Evolutionary conservation across 176 grass and related monocot genomes (phyloP), one percentile per base, ranked within the genome.

Genomic region (Eleusine indica): DNA sequence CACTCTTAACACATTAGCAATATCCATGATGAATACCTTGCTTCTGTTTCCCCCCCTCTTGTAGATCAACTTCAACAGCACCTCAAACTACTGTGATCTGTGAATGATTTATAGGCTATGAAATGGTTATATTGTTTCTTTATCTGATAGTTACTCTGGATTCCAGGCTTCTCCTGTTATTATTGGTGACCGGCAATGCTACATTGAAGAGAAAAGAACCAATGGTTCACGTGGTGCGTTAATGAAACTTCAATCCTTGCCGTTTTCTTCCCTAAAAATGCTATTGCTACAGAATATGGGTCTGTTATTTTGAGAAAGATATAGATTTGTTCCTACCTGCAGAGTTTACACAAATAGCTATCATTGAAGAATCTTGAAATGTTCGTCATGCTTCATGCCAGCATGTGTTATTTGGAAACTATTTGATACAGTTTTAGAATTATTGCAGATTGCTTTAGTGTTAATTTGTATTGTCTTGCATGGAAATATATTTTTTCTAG

Each of bases 181-280:
- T 74, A 94, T 99, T n/a, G 71, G 75, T 80, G 93, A 91, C 21
- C 81, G 90, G 1, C 90, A 88, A 76, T 91, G 87, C 57, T 84
- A 83, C 12, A 86, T 99, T 0, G 89, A 99, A 86, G 97, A 96
- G 90, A 99, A 99, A 83, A 85, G 97, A 85, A 77, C 91, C 61
- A 76, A 78, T 81, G 88, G 86, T 84, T 79, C 93, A 66, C 89
- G 97, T 86, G 97, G 97, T 82, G 91, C 84, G 86, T 76, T 67
- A 51, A 68, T 29, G 2, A 17, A 79, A 70, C 49, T 60, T 60
- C 1, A 58, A 15, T 41, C 25, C 7, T 64, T 57, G 1, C 35
- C 48, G 41, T 42, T 70, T 57, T 25, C 51, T 8, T 3, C 32
- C 11, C 46, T 60, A 0, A 2, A 51, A 38, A 79, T 8, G 6